phyloP scores from a whole-genome alignment of 2,329 filamentous ascomycete genomes.

The Monilinia fructicola region DNA sequence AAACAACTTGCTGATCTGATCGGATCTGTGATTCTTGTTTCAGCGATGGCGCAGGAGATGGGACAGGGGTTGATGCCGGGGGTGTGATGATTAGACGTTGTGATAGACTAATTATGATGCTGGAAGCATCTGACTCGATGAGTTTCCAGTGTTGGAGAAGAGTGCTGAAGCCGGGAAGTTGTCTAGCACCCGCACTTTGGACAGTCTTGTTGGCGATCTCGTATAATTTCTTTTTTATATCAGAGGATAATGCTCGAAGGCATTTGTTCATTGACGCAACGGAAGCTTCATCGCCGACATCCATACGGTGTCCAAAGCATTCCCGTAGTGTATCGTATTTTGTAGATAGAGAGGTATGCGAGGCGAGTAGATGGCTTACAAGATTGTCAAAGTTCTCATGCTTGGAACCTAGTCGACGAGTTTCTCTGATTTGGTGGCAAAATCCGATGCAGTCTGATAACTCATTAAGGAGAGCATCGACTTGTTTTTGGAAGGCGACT shows the following conservation, averaged over 20 bases:
- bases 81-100: conserved; percentile 20
- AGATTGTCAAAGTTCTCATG: conserved; percentile 20
- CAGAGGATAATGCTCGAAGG: conserved; percentile 10
- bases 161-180: conserved; percentile 9
- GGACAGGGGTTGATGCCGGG: not conserved
- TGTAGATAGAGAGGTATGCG: not conserved
- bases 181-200: not conserved
- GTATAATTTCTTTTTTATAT: conserved; percentile 15
- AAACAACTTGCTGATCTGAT: conserved; percentile 11
- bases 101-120: conserved; percentile 6
- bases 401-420: conserved; percentile 15
- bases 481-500: conserved; percentile 5
- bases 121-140: conserved; percentile 12
- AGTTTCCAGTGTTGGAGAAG: conserved; percentile 19
- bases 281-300: conserved; percentile 12
- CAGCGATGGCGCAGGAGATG: not conserved
- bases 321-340: conserved; percentile 11
- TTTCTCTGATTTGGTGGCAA: conserved; percentile 16
- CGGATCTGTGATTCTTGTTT: conserved; percentile 2
- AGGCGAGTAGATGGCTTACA: not conserved
- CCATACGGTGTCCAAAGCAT: conserved; percentile 16
- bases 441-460: conserved; percentile 14
- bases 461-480: conserved; percentile 13
- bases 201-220: conserved; percentile 6
- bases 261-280: conserved; percentile 9